Conservation (phyloP, 768 basidiomycete genomes). For the Lepiota subincarnata region DNA sequence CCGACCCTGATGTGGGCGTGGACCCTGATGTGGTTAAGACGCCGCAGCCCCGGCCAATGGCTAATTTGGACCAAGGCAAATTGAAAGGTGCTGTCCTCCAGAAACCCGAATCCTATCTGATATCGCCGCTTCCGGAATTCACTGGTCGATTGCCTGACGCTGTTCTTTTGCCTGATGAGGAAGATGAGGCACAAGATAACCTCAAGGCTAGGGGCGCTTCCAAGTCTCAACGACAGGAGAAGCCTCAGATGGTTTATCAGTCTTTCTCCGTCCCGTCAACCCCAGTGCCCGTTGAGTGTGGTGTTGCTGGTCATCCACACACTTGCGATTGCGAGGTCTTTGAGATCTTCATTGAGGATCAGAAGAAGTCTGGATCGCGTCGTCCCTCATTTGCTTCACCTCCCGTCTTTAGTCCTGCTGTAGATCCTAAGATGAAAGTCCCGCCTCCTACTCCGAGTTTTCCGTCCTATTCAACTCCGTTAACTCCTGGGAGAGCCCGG, state of each 20-base stretch:
- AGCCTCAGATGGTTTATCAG: not conserved
- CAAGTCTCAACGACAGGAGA: not conserved
- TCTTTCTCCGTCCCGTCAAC: not conserved
- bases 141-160: slow-evolving; percentile 34
- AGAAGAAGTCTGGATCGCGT: slow-evolving; percentile 2
- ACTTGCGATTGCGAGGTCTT: slow-evolving; percentile 18
- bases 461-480: slow-evolving; percentile 13
- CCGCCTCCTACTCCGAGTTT: slow-evolving; percentile 12
- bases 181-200: slow-evolving; percentile 20
- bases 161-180: slow-evolving; percentile 26
- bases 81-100: slow-evolving; percentile 30
- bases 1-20: slow-evolving; percentile 10
- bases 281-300: slow-evolving; percentile 16
- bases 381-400: not conserved
- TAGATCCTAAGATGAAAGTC: slow-evolving; percentile 2
- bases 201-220: slow-evolving; percentile 6
- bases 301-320: slow-evolving; percentile 18
- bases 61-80: slow-evolving; percentile 29
- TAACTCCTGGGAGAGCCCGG: slow-evolving; percentile 21
- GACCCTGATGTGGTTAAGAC: slow-evolving; percentile 8
- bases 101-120: slow-evolving; percentile 30
- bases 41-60: slow-evolving; percentile 14
- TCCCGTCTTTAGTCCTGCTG: not conserved
- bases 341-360: slow-evolving; percentile 12
- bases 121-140: slow-evolving; percentile 42